Conservation (phyloP, 2,329 filamentous ascomycete species). For the Trichoderma sp. region DNA sequence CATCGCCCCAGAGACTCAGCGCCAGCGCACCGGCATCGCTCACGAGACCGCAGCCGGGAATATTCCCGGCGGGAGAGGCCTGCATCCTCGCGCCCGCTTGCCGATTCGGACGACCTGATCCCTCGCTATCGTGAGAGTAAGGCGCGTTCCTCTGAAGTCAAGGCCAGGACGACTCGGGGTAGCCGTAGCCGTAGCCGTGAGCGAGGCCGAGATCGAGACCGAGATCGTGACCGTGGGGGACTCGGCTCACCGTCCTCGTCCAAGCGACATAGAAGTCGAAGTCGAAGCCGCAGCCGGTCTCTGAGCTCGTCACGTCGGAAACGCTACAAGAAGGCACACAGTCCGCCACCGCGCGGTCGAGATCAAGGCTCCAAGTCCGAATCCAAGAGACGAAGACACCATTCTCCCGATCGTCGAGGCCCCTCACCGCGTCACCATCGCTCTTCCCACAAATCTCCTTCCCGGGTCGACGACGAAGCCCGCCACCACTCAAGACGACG, state of each 20-base stretch:
- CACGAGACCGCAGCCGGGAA: conserved; percentile 39
- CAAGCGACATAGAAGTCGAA: conserved; percentile 44
- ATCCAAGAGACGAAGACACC: conserved; percentile 32
- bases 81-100: conserved; percentile 28
- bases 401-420: conserved; percentile 33
- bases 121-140: conserved; percentile 37
- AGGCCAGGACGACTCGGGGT: conserved; percentile 33
- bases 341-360: conserved; percentile 39
- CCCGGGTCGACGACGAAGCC: conserved; percentile 24
- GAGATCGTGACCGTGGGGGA: conserved; percentile 26
- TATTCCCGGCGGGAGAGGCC: conserved; percentile 29
- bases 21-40: conserved; percentile 36
- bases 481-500: conserved; percentile 24
- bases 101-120: conserved; percentile 38
- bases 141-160: conserved; percentile 31
- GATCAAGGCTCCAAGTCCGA: conserved; percentile 39
- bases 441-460: conserved; percentile 31
- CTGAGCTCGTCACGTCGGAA: conserved; percentile 39
- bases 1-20: conserved; percentile 34
- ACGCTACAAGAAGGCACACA: conserved; percentile 37
- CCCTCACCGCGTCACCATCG: conserved; percentile 32
- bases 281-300: conserved; percentile 40
- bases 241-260: conserved; percentile 37
- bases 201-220: not conserved
- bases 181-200: conserved; percentile 29